Conservation (phyloP, 805 yeast genomes). For the Ogataea corticis region DNA sequence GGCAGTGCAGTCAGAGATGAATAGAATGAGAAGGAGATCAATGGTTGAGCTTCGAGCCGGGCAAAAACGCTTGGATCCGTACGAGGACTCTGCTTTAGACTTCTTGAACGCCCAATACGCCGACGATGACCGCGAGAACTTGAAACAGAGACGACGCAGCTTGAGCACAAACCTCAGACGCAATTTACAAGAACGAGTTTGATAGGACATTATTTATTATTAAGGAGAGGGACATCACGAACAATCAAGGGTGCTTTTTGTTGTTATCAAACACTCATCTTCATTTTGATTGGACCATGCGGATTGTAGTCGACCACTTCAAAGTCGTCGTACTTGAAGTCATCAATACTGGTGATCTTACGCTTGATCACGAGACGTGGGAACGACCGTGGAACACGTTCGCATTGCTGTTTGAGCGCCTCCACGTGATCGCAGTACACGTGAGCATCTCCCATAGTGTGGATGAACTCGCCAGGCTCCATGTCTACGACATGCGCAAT, state of each 20-base stretch:
- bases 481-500: slow-evolving; percentile 92
- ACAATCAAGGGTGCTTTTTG: background rate
- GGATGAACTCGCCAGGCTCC: slow-evolving; percentile 95
- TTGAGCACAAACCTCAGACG: slow-evolving; percentile 9
- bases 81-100: slow-evolving; percentile 19
- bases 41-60: slow-evolving; percentile 6
- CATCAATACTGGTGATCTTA: slow-evolving; percentile 73
- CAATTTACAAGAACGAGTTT: slow-evolving; percentile 5
- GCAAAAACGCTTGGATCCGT: slow-evolving; percentile 4
- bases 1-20: slow-evolving; percentile 10
- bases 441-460: slow-evolving; percentile 96
- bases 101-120: slow-evolving; percentile 11
- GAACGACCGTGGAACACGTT: slow-evolving; percentile 73
- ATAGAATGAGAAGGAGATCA: slow-evolving; percentile 11
- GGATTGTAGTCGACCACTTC: slow-evolving; percentile 80
- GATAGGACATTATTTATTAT: background rate
- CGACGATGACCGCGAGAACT: slow-evolving; percentile 18
- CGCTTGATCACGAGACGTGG: slow-evolving; percentile 77
- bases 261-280: slow-evolving; percentile 85
- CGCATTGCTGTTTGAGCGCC: slow-evolving; percentile 78
- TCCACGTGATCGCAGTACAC: slow-evolving; percentile 92
- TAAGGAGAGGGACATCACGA: background rate
- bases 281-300: slow-evolving; percentile 84
- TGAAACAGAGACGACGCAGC: slow-evolving; percentile 14
- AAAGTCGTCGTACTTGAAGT: slow-evolving; percentile 86